A percentile compares a stretch with the other conserved stretches of the same genome.
Evolutionary conservation across 2,329 filamentous ascomycete species (phyloP).

Genomic region (Paecilomyces dactylethromorphus): DNA sequence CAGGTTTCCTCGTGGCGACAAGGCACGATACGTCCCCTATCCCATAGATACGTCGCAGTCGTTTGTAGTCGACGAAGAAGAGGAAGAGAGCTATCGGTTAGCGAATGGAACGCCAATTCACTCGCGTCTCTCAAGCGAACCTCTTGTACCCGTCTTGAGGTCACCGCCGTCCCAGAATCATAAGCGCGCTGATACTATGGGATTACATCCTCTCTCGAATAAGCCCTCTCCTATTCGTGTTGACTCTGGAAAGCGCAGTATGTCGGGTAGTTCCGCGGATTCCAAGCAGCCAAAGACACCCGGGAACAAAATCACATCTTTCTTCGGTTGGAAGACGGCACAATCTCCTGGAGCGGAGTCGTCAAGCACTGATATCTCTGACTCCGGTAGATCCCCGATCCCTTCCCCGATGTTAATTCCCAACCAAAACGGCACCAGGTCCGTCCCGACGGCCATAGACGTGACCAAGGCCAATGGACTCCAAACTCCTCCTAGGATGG

Average conservation of each 20-base stretch:
- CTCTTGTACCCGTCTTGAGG: conserved; percentile 56
- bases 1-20: conserved; percentile 31
- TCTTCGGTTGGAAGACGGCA: conserved; percentile 60
- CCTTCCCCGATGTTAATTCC: conserved; percentile 47
- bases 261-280: conserved; percentile 26
- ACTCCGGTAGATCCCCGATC: conserved; percentile 51
- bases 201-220: conserved; percentile 34
- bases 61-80: conserved; percentile 14
- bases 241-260: conserved; percentile 31
- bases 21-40: conserved; percentile 16
- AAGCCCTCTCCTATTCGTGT: conserved; percentile 39
- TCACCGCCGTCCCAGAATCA: conserved; percentile 55
- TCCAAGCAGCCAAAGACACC: conserved; percentile 44
- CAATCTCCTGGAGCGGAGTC: conserved; percentile 51
- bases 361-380: conserved; percentile 58
- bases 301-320: conserved; percentile 54
- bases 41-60: conserved; percentile 27
- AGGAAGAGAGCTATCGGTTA: conserved; percentile 23
- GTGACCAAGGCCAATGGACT: conserved; percentile 47
- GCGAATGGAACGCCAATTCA: conserved; percentile 33
- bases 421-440: conserved; percentile 24
- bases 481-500: conserved; percentile 33
- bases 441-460: conserved; percentile 44
- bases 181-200: conserved; percentile 37
- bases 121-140: conserved; percentile 37